Conservation (phyloP, 1,284 basidiomycete species). For the Rhizopogon hawkerae region DNA sequence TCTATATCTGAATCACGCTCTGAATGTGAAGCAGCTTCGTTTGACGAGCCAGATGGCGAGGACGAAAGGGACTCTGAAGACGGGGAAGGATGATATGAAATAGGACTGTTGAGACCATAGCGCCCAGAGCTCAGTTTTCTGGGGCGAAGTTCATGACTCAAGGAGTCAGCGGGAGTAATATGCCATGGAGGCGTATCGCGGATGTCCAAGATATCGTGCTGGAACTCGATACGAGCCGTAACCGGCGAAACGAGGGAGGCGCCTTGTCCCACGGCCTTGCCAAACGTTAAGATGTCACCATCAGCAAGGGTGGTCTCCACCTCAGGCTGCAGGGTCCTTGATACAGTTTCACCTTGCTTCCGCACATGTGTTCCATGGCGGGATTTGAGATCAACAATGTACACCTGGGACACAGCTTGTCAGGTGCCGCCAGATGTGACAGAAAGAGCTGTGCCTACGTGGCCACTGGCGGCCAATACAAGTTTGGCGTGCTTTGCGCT, state of each 20-base stretch:
- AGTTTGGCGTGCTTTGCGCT: slow-evolving; percentile 28
- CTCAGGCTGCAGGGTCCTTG: slow-evolving; percentile 20
- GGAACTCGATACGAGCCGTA: slow-evolving; percentile 47
- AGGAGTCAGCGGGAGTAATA: slow-evolving; percentile 7
- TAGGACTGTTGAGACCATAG: slow-evolving; percentile 46
- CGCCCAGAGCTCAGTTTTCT: slow-evolving; percentile 32
- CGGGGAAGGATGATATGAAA: slow-evolving; percentile 27
- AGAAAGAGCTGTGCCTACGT: slow-evolving; percentile 15
- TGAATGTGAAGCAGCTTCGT: slow-evolving; percentile 22
- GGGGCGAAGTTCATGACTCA: slow-evolving; percentile 12
- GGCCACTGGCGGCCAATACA: slow-evolving; percentile 23
- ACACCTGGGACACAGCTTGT: slow-evolving; percentile 17
- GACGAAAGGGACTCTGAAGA: slow-evolving; percentile 35
- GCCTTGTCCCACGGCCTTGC: slow-evolving; percentile 58
- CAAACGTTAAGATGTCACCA: slow-evolving; percentile 64
- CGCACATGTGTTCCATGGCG: slow-evolving; percentile 25
- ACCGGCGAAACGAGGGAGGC: slow-evolving; percentile 52
- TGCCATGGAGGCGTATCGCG: slow-evolving; percentile 4
- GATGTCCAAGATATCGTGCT: slow-evolving; percentile 26
- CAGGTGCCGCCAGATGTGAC: slow-evolving; percentile 11
- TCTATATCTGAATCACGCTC: slow-evolving; percentile 50
- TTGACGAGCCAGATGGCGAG: slow-evolving; percentile 19
- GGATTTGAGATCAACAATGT: slow-evolving; percentile 26
- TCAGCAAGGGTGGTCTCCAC: slow-evolving; percentile 42
- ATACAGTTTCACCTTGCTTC: slow-evolving; percentile 14